Percentiles rank a stretch among this genome's conserved stretches.
Evolutionary conservation across 805 yeast species (phyloP).

Genomic region (Zygoascus bituminiphila): DNA sequence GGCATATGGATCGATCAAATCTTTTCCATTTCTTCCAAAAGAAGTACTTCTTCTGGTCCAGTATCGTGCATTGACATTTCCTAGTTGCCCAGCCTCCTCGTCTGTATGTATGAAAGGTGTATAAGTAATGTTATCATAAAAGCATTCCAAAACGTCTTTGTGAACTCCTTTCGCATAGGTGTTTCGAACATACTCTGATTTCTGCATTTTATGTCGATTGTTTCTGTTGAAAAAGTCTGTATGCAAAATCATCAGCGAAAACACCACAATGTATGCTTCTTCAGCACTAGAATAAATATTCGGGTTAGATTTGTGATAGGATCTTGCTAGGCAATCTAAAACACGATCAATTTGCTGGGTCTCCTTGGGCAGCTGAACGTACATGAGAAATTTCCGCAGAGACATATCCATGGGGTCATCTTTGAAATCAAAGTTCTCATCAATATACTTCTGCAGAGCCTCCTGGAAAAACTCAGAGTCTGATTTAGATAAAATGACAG

Average conservation of each 20-base stretch:
- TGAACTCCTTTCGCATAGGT: slow-evolving; percentile 30
- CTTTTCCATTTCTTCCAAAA: slow-evolving; percentile 19
- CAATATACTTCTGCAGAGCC: slow-evolving; percentile 25
- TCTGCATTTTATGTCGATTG: slow-evolving; percentile 61
- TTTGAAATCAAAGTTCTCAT: slow-evolving; percentile 39
- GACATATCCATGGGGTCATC: slow-evolving; percentile 59
- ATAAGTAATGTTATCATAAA: slow-evolving; percentile 58
- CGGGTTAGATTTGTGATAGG: slow-evolving; percentile 41
- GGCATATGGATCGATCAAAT: slow-evolving; percentile 31
- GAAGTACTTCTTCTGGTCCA: slow-evolving; percentile 24
- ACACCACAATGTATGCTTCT: slow-evolving; percentile 53
- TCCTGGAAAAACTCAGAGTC: slow-evolving; percentile 25
- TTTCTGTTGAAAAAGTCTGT: slow-evolving; percentile 65
- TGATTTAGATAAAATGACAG: slow-evolving; percentile 26
- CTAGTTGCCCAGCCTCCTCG: slow-evolving; percentile 23
- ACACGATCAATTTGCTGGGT: slow-evolving; percentile 71
- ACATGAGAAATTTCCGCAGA: slow-evolving; percentile 48
- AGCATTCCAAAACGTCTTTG: slow-evolving; percentile 37
- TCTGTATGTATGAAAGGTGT: slow-evolving; percentile 45
- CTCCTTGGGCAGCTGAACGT: slow-evolving; percentile 57
- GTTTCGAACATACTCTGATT: slow-evolving; percentile 49
- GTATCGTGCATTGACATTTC: slow-evolving; percentile 18
- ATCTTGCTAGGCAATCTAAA: slow-evolving; percentile 46
- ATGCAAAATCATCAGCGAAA: slow-evolving; percentile 61
- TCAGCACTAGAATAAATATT: slow-evolving; percentile 35